A percentile compares a stretch with the other conserved stretches of the same genome.
Conservation (phyloP, 176 grass and related monocot genomes). For the Pharus latifolius region DNA sequence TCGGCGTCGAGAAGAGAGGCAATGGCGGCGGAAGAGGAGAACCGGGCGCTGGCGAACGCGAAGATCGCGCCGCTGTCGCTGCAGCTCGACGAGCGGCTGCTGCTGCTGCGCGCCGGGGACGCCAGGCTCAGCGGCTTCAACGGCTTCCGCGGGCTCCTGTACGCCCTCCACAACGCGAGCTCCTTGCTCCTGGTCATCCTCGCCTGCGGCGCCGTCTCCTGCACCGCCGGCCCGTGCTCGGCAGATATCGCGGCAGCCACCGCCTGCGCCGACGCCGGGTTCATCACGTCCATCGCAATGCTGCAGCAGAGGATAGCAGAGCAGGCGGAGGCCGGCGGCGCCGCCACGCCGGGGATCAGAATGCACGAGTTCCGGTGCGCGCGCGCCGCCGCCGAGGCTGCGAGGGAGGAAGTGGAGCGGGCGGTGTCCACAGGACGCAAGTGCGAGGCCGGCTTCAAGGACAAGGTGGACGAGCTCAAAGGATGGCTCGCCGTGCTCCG, state of each 20-base stretch:
- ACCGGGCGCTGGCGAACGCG: constrained; percentile 44
- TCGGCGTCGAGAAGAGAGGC: constrained; percentile 57
- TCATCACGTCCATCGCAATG: constrained; percentile 57
- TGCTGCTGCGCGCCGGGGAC: constrained; percentile 45
- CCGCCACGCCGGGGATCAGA: constrained; percentile 19
- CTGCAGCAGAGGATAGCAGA: constrained; percentile 65
- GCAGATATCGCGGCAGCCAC: not conserved
- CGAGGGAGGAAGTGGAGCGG: constrained; percentile 68
- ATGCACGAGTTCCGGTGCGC: constrained; percentile 62
- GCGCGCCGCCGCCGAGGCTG: constrained; percentile 49
- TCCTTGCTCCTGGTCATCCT: constrained; percentile 80
- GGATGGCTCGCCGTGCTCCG: constrained; percentile 70
- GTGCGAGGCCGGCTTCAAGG: constrained; percentile 34
- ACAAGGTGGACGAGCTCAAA: constrained; percentile 67
- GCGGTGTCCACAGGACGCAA: not conserved
- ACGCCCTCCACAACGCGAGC: constrained; percentile 73
- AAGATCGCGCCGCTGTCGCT: constrained; percentile 64
- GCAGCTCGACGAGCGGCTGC: constrained; percentile 42
- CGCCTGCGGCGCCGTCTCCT: constrained; percentile 38
- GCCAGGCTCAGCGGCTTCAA: constrained; percentile 65
- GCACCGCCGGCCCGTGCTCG: not conserved
- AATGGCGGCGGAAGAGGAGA: constrained; percentile 66
- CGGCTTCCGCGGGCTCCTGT: constrained; percentile 77
- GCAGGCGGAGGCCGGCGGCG: constrained; percentile 28
- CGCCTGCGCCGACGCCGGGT: constrained; percentile 12